Base-by-base conservation (phyloP, 2,329 filamentous ascomycete species). In the Cryphonectria nitschkei region DNA sequence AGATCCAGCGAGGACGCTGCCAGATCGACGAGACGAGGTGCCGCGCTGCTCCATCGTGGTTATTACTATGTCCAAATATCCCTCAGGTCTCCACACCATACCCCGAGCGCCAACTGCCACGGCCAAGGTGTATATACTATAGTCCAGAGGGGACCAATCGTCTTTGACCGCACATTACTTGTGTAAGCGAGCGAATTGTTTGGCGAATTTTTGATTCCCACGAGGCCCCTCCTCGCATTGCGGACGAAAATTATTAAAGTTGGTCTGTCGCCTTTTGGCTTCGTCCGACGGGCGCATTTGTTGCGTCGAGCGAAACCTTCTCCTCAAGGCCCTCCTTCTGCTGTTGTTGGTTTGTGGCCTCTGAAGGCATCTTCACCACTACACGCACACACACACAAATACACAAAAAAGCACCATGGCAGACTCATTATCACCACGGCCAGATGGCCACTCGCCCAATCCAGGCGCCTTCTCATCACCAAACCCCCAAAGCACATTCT, bases 21-120 rank as follows among this genome's bases (percentile, higher is more conserved):
- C 54, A 9, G 34, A 32, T 56, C 34, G 50, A 61, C 50, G 65
- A 70, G 60, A 63, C 69, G 46, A 50, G 22, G 41, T 50, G 52
- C 19, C 7, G 39, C 32, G 3, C 34, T 60, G 50, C 46, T 46
- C 34, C 39, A 61, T 50, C 8, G 26, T 19, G 5, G 41, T 41
- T 26, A 60, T 41, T 7, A 34, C 37, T 26, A 60, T 37, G 41
- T 46, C 58, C 41, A 65, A 72, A 72, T 72, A 72, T 72, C 64
- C 70, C 70, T 70, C 70, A 71, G 60, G 67, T 41, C 52, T 41
- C 46, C 43, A 43, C 64, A 65, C 19, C 43, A 39, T 46, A 50
- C 54, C 64, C 46, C 32, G 43, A 65, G 32, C 16, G 46, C 64
- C 46, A 22, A n/a, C 37, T 14, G 19, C 54, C 26, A 65, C 43